Evolutionary conservation across 257 asterid genomes (phyloP).

Genomic region (Nicotiana knightiana): DNA sequence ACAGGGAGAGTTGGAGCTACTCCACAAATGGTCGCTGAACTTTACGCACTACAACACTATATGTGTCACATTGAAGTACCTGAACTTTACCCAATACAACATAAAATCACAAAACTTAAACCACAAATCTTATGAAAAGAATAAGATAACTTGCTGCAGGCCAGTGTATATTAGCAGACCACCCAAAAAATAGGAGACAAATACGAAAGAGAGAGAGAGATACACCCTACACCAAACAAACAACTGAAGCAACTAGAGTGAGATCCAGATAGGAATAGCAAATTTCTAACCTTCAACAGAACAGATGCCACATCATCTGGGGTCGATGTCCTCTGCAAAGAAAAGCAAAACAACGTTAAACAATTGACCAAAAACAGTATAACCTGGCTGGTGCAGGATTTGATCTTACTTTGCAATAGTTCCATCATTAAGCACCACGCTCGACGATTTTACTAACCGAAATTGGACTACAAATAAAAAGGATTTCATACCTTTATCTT

Average conservation of each 20-base stretch:
- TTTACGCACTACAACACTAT: background rate
- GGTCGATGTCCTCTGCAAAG: conserved; percentile 23
- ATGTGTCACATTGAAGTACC: background rate
- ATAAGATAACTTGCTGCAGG: background rate
- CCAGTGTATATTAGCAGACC: background rate
- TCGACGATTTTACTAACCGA: background rate
- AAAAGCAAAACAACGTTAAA: background rate
- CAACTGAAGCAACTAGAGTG: background rate
- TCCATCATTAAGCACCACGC: background rate
- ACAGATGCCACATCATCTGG: conserved; percentile 24
- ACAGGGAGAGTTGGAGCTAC: background rate
- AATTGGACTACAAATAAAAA: background rate
- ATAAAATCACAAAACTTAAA: background rate
- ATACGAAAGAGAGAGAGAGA: too few relatives aligned
- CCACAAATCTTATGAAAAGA: background rate
- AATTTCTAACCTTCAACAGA: conserved; percentile 14
- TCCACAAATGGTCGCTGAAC: background rate
- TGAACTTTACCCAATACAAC: background rate
- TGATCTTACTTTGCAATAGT: background rate
- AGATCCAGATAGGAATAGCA: background rate
- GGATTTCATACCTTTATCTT: conserved; percentile 19
- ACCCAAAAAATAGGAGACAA: too few relatives aligned
- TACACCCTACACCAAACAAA: background rate
- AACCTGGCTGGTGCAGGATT: background rate
- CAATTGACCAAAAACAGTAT: background rate